Evolutionary conservation across 1,284 basidiomycete genomes (phyloP).

Genomic region (Butyriboletus appendiculatus): DNA sequence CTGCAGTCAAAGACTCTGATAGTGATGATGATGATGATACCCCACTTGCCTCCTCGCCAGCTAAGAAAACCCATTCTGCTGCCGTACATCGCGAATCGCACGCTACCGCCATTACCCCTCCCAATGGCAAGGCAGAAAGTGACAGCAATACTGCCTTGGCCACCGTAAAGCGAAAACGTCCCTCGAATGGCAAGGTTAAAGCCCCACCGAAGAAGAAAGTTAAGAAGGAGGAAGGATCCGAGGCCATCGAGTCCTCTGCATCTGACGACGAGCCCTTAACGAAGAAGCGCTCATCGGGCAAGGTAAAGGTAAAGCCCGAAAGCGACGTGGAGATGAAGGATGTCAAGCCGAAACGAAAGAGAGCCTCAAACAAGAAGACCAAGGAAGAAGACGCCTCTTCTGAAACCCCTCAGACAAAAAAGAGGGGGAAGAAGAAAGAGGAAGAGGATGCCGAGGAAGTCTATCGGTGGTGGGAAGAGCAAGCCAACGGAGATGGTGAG

Average conservation of each 20-base stretch:
- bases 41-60: conserved; percentile 70
- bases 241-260: conserved; percentile 34
- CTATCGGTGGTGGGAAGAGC: conserved; percentile 84
- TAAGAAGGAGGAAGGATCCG: conserved; percentile 56
- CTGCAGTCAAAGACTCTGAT: conserved; percentile 52
- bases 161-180: conserved; percentile 40
- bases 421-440: conserved; percentile 54
- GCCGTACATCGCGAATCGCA: conserved; percentile 43
- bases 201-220: conserved; percentile 65
- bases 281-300: conserved; percentile 48
- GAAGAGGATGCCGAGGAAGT: conserved; percentile 68
- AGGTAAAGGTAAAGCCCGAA: conserved; percentile 57
- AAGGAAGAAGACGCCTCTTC: conserved; percentile 33
- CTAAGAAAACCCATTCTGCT: conserved; percentile 48
- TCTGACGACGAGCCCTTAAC: conserved; percentile 45
- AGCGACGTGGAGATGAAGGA: conserved; percentile 49
- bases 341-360: conserved; percentile 47
- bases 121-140: conserved; percentile 43
- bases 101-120: conserved; percentile 37
- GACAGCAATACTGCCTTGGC: conserved; percentile 38
- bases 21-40: conserved; percentile 78
- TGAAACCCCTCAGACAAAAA: conserved; percentile 36
- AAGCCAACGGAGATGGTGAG: conserved; percentile 70
- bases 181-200: conserved; percentile 43
- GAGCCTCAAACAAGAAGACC: conserved; percentile 41